Base-by-base conservation (phyloP, 2,329 filamentous ascomycete species). In the Aspergillus candidus region DNA sequence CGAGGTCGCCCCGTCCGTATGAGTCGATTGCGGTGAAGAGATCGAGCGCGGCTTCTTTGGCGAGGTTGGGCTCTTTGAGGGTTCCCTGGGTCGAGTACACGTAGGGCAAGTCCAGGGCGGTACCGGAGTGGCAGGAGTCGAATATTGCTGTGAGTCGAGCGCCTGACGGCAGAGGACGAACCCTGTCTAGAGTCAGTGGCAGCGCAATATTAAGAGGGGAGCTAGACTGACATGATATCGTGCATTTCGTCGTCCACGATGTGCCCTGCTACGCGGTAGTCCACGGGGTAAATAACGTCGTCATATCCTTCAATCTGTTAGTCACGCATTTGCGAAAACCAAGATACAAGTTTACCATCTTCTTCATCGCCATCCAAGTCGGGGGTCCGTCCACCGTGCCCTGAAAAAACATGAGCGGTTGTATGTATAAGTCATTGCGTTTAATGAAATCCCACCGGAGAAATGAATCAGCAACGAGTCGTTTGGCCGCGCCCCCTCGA, bases 381-480 rank as follows among this genome's bases (percentile, higher is more conserved):
- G 49, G 82, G 76, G 1, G 83, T 85, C 60, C 88, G 84, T 41
- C 85, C 85, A 50, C 85, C 85, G 57, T 88, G 85, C 31, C 84
- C 83, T 81, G 51, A 15, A 36, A n/a, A 33, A 35, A 29, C 12
- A 22, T 38, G 31, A 39, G 38, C 40, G 35, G 33, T 32, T 10
- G n/a, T 7, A 6, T 10, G n/a, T 7, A 6, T 43, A 22, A 38
- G 35, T 15, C 32, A 11, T 3, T 4, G 5, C 8, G 3, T 5
- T 3, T 27, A 10, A 10, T 27, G 8, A 7, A 10, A 27, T 6
- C 75, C 47, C 71, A 88, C 86, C 89, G 30, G 90, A 95, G 66
- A 94, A 97, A 71, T 97, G 91, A 69, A 96, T 93, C 70, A 97
- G 96, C 1, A 97, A 76, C 4, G 91, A 94, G 63, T 97, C 91